Evolutionary conservation across 2,329 filamentous ascomycete genomes (phyloP), one percentile per base, ranked within the genome.

Genomic region (Exutisphaerella laricina): DNA sequence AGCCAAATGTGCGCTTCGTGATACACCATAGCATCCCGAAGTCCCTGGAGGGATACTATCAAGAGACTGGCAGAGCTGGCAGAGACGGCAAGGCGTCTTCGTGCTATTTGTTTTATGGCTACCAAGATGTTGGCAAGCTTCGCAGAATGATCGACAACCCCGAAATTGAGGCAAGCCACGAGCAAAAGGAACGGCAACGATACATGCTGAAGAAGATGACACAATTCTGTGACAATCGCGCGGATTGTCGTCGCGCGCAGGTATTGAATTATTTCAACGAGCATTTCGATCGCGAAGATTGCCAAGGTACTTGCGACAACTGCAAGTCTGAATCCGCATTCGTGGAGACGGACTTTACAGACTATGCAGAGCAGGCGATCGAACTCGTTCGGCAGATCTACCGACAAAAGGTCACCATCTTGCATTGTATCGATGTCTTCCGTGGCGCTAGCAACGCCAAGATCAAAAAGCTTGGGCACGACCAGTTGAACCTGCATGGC

Each of bases 231-330:
- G 87, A 96, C 59, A 96, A 96, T 65, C 78, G 78, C 56, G 82
- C 78, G 41, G 88, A 95, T 55, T 98, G 92, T 62, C 82, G 92
- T 49, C 78, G 92, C 47, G 83, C 85, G 1, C 86, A 94, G 63
- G 83, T 98, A 12, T 78, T 98, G 23, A 78, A 78, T n/a, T 98
- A 98, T 65, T 98, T 98, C 70, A 88, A 84, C 44, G 94, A 98
- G 64, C 72, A 73, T 1, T 98, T 97, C 61, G 70, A 78, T 39
- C 71, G 73, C 26, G 75, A 78, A 9, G 75, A 86, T 39, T 98
- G 92, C 66, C 71, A 79, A 36, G 73, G 77, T 38, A 77, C 75
- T 1, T 98, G 92, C 65, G 94, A 98, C 69, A 97, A 95, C 61
- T 98, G 92, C 72, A 79, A 75, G 51, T 85, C 82, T 2, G 80